A percentile compares a stretch with the other conserved stretches of the same genome.
Conservation (phyloP, 2,329 filamentous ascomycete genomes). For the Stagonosporopsis chrysanthemi region DNA sequence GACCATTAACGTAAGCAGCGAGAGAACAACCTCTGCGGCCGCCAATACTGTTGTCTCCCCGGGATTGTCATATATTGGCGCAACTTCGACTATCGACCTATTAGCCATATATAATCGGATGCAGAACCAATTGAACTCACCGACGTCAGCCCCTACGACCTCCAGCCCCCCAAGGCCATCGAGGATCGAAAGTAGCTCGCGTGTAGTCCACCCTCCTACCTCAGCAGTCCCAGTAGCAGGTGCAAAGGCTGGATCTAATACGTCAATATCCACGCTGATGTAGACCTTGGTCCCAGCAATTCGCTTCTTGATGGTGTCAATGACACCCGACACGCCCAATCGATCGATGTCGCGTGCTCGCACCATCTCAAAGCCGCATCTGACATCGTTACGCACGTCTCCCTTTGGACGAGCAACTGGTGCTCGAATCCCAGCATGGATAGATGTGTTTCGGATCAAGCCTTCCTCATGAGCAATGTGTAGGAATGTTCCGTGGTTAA, state of each 20-base stretch:
- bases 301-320: conserved; percentile 58
- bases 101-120: conserved; percentile 6
- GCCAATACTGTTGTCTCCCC: conserved; percentile 65
- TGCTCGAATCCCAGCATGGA: conserved; percentile 69
- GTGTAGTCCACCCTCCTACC: conserved; percentile 67
- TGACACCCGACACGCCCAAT: conserved; percentile 57
- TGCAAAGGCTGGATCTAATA: conserved; percentile 63
- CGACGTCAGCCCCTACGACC: conserved; percentile 66
- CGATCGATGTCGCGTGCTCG: conserved; percentile 64
- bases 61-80: conserved; percentile 67
- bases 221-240: conserved; percentile 68
- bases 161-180: conserved; percentile 66
- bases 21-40: conserved; percentile 63
- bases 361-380: conserved; percentile 66
- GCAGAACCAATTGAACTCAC: conserved; percentile 37
- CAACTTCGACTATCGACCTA: conserved; percentile 61
- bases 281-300: conserved; percentile 63
- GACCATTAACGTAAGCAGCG: conserved; percentile 59
- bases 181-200: conserved; percentile 65
- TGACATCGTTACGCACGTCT: conserved; percentile 64
- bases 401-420: conserved; percentile 58
- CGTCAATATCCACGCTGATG: conserved; percentile 65
- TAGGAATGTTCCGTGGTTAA: conserved; percentile 69
- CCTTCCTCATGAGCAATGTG: conserved; percentile 70
- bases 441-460: conserved; percentile 64